phyloP scores from a whole-genome alignment of 768 basidiomycete genomes.

The Auriscalpium orientale region DNA sequence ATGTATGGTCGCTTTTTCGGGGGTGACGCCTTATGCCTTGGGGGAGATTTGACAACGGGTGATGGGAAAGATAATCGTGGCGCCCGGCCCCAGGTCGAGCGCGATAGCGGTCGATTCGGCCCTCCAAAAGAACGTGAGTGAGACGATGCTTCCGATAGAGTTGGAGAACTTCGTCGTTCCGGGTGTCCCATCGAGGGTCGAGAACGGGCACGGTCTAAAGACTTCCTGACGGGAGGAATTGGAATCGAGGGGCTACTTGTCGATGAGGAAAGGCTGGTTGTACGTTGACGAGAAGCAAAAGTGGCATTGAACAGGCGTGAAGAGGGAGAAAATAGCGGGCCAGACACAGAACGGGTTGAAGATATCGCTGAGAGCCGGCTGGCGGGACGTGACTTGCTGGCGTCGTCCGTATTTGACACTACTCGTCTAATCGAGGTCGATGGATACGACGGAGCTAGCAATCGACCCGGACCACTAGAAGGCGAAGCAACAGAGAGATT shows the following conservation, averaged over 20 bases:
- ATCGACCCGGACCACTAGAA: slow-evolving; percentile 21
- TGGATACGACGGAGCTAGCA: slow-evolving; percentile 40
- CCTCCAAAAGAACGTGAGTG: slow-evolving; percentile 41
- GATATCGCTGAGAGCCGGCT: slow-evolving; percentile 54
- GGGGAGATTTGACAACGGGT: slow-evolving; percentile 37
- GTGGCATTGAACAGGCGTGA: slow-evolving; percentile 51
- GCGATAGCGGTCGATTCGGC: slow-evolving; percentile 36
- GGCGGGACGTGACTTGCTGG: slow-evolving; percentile 38
- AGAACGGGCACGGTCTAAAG: slow-evolving; percentile 20
- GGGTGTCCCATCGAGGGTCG: slow-evolving; percentile 34
- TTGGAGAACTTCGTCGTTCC: slow-evolving; percentile 47
- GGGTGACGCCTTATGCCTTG: slow-evolving; percentile 32
- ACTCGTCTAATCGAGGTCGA: slow-evolving; percentile 38
- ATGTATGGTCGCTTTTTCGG: slow-evolving; percentile 62
- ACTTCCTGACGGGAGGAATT: slow-evolving; percentile 25
- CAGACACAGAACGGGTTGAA: slow-evolving; percentile 60
- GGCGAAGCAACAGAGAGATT: slow-evolving; percentile 30
- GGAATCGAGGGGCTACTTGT: slow-evolving; percentile 32
- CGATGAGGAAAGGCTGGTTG: slow-evolving; percentile 47
- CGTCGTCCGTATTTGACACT: slow-evolving; percentile 34
- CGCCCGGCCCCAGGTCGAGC: slow-evolving; percentile 61
- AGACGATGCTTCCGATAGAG: slow-evolving; percentile 51
- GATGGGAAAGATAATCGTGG: slow-evolving; percentile 54
- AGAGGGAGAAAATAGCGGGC: slow-evolving; percentile 42
- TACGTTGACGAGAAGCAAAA: slow-evolving; percentile 79